Evolutionary conservation across 306 rosid genomes (phyloP).

Genomic region (Lupinus albus): DNA sequence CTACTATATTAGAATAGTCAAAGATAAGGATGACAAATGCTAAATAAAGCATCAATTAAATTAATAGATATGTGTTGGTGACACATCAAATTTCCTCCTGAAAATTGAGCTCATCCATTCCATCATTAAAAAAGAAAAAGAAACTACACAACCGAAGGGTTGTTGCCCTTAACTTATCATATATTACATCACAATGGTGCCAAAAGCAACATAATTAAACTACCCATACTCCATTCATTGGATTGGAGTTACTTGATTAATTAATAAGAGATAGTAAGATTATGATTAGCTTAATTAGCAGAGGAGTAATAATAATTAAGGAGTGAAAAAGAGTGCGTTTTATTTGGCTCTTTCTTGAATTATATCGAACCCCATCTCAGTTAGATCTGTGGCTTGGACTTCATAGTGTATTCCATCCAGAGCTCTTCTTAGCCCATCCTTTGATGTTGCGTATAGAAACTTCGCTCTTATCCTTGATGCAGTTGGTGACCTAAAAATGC

Average conservation of each 20-base stretch:
- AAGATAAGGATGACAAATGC: constrained; percentile 15
- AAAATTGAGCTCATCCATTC: constrained; percentile 38
- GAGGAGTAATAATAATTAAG: constrained; percentile 22
- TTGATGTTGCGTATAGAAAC: constrained; percentile 93
- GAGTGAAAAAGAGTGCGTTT: background rate
- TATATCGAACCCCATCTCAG: constrained; percentile 95
- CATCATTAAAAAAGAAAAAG: constrained; percentile 33
- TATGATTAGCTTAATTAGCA: constrained; percentile 45
- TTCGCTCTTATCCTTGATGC: constrained; percentile 95
- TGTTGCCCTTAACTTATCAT: constrained; percentile 40
- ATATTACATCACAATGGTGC: constrained; percentile 51
- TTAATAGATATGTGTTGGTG: constrained; percentile 12
- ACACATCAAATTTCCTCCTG: constrained; percentile 36
- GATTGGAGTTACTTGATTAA: constrained; percentile 35
- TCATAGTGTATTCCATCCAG: constrained; percentile 90
- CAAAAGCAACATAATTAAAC: constrained; percentile 40
- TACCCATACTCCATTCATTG: constrained; percentile 30
- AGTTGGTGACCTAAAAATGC: constrained; percentile 78
- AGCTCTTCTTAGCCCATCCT: constrained; percentile 91
- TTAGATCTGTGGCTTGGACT: constrained; percentile 93
- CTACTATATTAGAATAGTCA: background rate
- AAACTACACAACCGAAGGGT: constrained; percentile 26
- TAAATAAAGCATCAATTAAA: background rate
- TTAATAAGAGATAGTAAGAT: constrained; percentile 38
- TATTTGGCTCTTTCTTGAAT: constrained; percentile 53